A percentile compares a stretch with the other conserved stretches of the same genome.
Evolutionary conservation across 1,284 basidiomycete genomes (phyloP).

Genomic region (Cutaneotrichosporon arboriforme): DNA sequence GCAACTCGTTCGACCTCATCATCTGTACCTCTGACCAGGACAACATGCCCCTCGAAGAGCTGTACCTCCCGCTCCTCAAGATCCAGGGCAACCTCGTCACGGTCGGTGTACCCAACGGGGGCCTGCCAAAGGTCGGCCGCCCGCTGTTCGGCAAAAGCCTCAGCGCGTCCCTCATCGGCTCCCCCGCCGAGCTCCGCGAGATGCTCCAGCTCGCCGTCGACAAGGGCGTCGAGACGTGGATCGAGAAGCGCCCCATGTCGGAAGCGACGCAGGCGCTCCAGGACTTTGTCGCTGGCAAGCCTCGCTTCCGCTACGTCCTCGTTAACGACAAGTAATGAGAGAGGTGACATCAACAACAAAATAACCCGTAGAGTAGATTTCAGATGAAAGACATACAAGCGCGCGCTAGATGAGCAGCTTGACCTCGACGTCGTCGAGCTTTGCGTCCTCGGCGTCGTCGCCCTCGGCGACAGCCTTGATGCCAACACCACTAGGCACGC

Average conservation of each 20-base stretch:
- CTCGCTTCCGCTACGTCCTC: slow-evolving; percentile 50
- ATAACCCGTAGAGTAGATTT: not conserved
- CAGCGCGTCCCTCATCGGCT: slow-evolving; percentile 46
- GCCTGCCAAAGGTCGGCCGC: slow-evolving; percentile 12
- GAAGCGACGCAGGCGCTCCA: slow-evolving; percentile 50
- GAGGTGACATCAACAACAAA: no score
- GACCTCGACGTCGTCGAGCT: slow-evolving; percentile 13
- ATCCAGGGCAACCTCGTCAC: slow-evolving; percentile 47
- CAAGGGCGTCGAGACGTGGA: slow-evolving; percentile 44
- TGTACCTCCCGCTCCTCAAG: slow-evolving; percentile 44
- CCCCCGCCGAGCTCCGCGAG: slow-evolving; percentile 44
- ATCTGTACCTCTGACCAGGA: slow-evolving; percentile 47
- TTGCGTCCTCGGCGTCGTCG: slow-evolving; percentile 33
- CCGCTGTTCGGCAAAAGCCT: slow-evolving; percentile 19
- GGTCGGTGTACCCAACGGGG: slow-evolving; percentile 45
- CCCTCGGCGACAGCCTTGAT: slow-evolving; percentile 54
- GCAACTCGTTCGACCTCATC: slow-evolving; percentile 49
- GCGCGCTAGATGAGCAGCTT: not conserved
- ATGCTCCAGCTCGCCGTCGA: slow-evolving; percentile 46
- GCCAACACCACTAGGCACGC: slow-evolving; percentile 64
- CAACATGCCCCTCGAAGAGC: slow-evolving; percentile 21
- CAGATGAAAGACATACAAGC: not conserved
- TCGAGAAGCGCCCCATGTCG: slow-evolving; percentile 50
- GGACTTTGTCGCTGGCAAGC: slow-evolving; percentile 49
- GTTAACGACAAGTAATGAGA: slow-evolving; percentile 40